Evolutionary conservation across 208 protist species (phyloP).

Genomic region (Plasmodiophora brassicae): DNA sequence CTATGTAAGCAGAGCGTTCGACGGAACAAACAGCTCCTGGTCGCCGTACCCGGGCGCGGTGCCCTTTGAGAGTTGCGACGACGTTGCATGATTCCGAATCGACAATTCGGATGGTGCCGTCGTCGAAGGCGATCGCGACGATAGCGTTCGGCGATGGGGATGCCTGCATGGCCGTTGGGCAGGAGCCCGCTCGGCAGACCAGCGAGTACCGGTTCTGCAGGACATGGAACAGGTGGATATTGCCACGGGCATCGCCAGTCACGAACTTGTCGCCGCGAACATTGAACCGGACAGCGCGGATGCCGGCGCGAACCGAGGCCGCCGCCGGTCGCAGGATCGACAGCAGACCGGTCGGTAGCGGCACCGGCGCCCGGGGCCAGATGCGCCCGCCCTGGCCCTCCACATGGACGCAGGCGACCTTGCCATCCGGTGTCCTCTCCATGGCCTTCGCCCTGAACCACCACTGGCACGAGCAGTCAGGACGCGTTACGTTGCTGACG

Average conservation of each 20-base stretch:
- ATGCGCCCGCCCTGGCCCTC: slow-evolving; percentile 10
- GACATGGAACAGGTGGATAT: slow-evolving; percentile 14
- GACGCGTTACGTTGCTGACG: no score
- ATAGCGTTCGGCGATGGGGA: background rate
- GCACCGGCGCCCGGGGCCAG: background rate
- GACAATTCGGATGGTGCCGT: background rate
- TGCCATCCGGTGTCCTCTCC: no score
- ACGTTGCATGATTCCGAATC: background rate
- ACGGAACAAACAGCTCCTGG: background rate
- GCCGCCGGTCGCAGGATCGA: background rate
- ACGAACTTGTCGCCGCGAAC: background rate
- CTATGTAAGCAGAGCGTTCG: background rate
- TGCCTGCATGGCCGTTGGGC: background rate
- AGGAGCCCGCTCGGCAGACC: background rate
- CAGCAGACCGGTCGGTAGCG: background rate
- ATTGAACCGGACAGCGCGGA: background rate
- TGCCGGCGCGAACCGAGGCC: background rate
- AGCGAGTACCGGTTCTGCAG: slow-evolving; percentile 5
- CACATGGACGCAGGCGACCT: no score
- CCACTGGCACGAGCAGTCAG: no score
- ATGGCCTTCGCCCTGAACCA: no score
- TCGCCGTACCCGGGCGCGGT: background rate
- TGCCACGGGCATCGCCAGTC: background rate
- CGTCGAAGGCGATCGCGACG: background rate
- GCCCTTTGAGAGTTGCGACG: background rate